Percentiles rank a stretch among this genome's conserved stretches.
These are phyloP conservation scores for Eragrostis curvula DNA, from an alignment of 176 grass and related monocot genomes.

Conservation along the genomic window DNA sequence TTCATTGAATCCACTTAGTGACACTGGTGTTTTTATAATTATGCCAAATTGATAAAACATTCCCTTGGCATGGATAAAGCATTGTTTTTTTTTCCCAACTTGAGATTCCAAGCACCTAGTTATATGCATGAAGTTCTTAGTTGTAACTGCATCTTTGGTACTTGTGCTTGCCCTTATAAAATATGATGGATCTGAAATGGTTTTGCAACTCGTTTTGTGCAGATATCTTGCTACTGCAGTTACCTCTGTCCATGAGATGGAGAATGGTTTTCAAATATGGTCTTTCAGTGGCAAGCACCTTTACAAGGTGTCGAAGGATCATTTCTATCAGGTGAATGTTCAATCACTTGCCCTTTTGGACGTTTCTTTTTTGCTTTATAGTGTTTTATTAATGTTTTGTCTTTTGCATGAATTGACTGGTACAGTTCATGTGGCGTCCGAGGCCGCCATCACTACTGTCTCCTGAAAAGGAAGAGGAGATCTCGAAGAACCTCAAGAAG, in stretches of 20 bases:
- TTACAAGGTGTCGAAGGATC: conserved; percentile 91
- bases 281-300: conserved; percentile 83
- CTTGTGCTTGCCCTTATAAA: not conserved
- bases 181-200: conserved; percentile 6
- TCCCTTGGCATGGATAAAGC: too few species aligned
- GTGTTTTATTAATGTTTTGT: not conserved
- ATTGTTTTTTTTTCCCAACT: too few species aligned
- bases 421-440: conserved; percentile 83
- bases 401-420: conserved; percentile 23
- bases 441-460: conserved; percentile 62
- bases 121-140: not conserved
- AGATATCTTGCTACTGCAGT: conserved; percentile 83
- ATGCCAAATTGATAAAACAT: conserved; percentile 1
- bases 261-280: conserved; percentile 93
- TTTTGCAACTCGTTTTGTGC: conserved; percentile 12
- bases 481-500: conserved; percentile 63
- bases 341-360: not conserved
- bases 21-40: not conserved
- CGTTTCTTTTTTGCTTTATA: not conserved
- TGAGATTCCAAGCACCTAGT: not conserved
- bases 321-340: conserved; percentile 81
- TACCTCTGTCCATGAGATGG: conserved; percentile 95
- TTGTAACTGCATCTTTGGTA: not conserved
- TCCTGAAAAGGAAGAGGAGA: conserved; percentile 76
- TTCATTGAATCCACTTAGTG: not conserved